These are phyloP conservation scores for Debaryomyces fabryi DNA, from an alignment of 1,139 yeast species.

Conservation along the genomic window DNA sequence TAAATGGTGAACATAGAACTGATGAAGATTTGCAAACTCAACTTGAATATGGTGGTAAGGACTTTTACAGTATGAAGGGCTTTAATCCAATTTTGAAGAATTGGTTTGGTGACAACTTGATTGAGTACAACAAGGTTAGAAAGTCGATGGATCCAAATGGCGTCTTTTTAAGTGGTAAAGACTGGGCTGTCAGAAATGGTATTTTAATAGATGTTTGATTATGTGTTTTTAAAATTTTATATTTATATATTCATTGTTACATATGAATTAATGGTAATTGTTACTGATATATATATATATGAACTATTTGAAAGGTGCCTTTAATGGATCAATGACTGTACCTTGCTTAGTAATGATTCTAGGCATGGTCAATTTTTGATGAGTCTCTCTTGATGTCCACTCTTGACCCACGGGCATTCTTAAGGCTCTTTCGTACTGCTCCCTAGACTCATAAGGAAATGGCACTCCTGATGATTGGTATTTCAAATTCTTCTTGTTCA, in stretches of 20 bases:
- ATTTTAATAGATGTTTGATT: constrained; percentile 40
- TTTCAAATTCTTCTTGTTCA: constrained; percentile 79
- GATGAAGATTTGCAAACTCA: constrained; percentile 43
- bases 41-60: constrained; percentile 44
- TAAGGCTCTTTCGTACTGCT: constrained; percentile 90
- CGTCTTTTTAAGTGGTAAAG: constrained; percentile 72
- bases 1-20: constrained; percentile 43
- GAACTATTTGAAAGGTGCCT: constrained; percentile 63
- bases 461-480: constrained; percentile 89
- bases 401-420: constrained; percentile 98
- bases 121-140: constrained; percentile 62
- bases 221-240: neutral
- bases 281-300: constrained; percentile 1
- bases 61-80: constrained; percentile 81
- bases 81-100: constrained; percentile 65
- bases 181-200: constrained; percentile 85
- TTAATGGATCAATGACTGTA: constrained; percentile 85
- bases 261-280: neutral
- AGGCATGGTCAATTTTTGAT: constrained; percentile 88
- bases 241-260: constrained; percentile 2
- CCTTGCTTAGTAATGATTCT: constrained; percentile 86
- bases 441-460: constrained; percentile 88
- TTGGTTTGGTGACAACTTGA: constrained; percentile 81
- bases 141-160: constrained; percentile 76
- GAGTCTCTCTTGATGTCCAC: constrained; percentile 89